Base-by-base conservation (phyloP, 1,284 basidiomycete species). In the Hymenochaete sp. region DNA sequence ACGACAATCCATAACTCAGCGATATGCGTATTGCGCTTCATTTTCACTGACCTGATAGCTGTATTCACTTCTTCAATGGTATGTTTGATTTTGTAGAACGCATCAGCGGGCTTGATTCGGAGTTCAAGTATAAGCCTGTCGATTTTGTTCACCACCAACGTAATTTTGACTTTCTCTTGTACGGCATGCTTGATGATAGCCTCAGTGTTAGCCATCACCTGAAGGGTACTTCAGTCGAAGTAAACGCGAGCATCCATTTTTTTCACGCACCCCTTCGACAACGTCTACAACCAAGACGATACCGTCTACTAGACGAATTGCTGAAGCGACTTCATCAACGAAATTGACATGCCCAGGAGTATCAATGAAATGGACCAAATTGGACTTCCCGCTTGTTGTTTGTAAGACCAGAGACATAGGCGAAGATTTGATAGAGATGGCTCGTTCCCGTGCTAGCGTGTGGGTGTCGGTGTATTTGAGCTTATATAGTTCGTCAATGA, bases 311-410 rank as follows among this genome's bases (percentile, higher is more conserved):
- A 98, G 67, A 28, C 95, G 77, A 47, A 93, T 79, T 2, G 88
- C 75, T 14, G 83, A 81, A 4, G 93, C 93, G 10, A 95, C 92
- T 66, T 99, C 96, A 60, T 98, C 96, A 14, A 91, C 76, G 62
- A 99, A 98, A 67, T 98, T 98, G 51, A 93, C 87, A 60, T 99
- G 96, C 21, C 96, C 96, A 1, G 96, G 96, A 0, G 96, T 98
- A 66, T 99, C 96, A 58, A 98, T 82, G 32, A 98, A 63, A 65
- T 99, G 95, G 51, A 98, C 62, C 5, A 98, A 73, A 64, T 93
- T 85, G 2, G 91, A 96, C 70, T 98, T 98, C 50, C 91, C 91
- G 29, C 75, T 70, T 4, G 92, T 93, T n/a, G 79, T 88, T 13
- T 79, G 77, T 8, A 98, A 71, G 38, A 98, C 72, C 43, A 99